Base-by-base conservation (phyloP, 2,329 filamentous ascomycete species). In the Penicillium sp. region DNA sequence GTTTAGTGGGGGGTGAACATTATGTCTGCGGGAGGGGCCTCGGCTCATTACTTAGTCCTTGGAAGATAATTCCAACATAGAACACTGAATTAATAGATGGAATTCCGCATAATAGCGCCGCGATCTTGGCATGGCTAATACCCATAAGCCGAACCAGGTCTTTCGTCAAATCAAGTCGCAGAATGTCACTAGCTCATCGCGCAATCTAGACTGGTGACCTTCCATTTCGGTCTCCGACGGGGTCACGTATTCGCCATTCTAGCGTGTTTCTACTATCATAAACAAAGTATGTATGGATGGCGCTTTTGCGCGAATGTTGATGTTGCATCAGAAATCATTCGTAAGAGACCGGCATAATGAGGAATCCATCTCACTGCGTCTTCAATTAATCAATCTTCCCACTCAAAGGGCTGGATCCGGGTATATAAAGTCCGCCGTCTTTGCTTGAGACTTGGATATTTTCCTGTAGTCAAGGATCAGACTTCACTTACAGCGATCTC, bases 401-500 rank as follows among this genome's bases (percentile, higher is more conserved):
- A 27, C 31, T 13, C 10, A 35, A n/a, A 24, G 7, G 11, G n/a
- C 13, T 35, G 19, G 11, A 47, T 16, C 4, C 24, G 19, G 27
- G n/a, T 51, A 46, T 59, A 59, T 53, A 59, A 58, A 54, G 51
- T 46, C 18, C 16, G 19, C 10, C 27, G 11, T 6, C 70, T 68
- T 22, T 36, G 11, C 33, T 10, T 22, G 18, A 19, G 27, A 33
- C 19, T 58, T 66, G 0, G 75, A 78, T 11, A 75, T 70, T 14
- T 84, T 78, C 64, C 64, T 78, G 81, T 53, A 80, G 81, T n/a
- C 85, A 83, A 82, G 84, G 83, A 14, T 6, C 9, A 64, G 82
- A 85, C 67, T 85, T 81, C 14, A 3, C 82, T 82, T 81, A 65
- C 81, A 82, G 2, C 79, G 82, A 68, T 81, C 81, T 65, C 19